Evolutionary conservation across 2,329 filamentous ascomycete species (phyloP), one percentile per base, ranked within the genome.

Genomic region (Colletotrichum tanaceti): DNA sequence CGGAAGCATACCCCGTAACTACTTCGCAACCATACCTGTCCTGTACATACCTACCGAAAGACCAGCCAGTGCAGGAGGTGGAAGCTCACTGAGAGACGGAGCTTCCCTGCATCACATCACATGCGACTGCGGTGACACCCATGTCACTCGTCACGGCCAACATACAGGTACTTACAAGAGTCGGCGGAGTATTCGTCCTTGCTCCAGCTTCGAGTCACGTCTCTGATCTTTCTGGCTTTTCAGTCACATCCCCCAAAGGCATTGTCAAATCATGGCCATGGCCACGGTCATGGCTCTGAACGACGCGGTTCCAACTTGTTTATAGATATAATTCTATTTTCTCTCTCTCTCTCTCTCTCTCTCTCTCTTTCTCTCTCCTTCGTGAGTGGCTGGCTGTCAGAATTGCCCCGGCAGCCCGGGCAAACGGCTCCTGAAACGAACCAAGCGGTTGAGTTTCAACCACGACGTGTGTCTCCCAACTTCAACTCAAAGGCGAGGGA

Each of bases 371-470:
- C 7, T 9, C 7, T 32, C 32, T 32, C 38, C 20, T 4, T 20
- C 49, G 20, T 35, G 65, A 22, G 41, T 53, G 32, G 59, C 55
- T 43, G 18, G 38, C 39, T 58, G 59, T 58, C 64, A 64, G 41
- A 28, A 63, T 4, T n/a, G 22, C 32, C n/a, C n/a, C n/a, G n/a
- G n/a, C n/a, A n/a, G n/a, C 28, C 28, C 49, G 13, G 38, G 24
- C 57, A 35, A 50, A 43, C 22, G 32, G 4, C 47, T 47, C 39
- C 9, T 64, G 65, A 61, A 65, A 65, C 63, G 28, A 22, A 46
- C 6, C 13, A 32, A 39, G 63, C 50, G 9, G 53, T 35, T n/a
- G 32, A n/a, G 55, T 65, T 68, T 65, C 62, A 52, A 65, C 24
- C 43, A 20, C 16, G 11, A 5, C n/a, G 41, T 53, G 28, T 18